Evolutionary conservation across 1,284 basidiomycete species (phyloP).

Genomic region (Ganoderma multipileum): DNA sequence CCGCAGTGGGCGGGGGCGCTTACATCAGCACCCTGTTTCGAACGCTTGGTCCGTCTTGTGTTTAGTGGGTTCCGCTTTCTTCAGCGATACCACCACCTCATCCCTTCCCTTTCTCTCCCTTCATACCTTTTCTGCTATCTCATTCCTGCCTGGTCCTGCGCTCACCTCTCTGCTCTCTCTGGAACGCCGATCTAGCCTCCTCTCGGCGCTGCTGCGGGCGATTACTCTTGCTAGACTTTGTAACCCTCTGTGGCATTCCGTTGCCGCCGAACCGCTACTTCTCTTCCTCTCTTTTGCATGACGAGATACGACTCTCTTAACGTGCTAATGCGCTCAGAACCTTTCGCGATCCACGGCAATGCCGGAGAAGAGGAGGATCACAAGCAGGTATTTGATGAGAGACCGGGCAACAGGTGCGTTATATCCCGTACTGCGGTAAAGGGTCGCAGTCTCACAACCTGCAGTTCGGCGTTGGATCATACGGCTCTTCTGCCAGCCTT

Average conservation of each 20-base stretch:
- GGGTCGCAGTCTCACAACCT: not conserved
- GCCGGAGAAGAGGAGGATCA: slow-evolving; percentile 2
- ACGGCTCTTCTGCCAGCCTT: slow-evolving; percentile 31
- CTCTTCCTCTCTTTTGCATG: not conserved
- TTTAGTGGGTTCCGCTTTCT: slow-evolving; percentile 3
- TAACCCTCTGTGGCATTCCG: not conserved
- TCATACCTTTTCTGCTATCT: not conserved
- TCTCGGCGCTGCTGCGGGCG: not conserved
- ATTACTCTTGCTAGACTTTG: not conserved
- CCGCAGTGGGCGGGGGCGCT: slow-evolving; percentile 10
- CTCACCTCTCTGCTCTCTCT: not conserved
- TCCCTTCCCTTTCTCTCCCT: slow-evolving; percentile 1
- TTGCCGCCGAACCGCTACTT: not conserved
- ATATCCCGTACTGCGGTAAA: not conserved
- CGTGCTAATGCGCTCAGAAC: slow-evolving; percentile 18
- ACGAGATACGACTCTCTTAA: slow-evolving; percentile 2
- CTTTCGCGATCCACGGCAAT: slow-evolving; percentile 8
- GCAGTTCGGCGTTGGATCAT: slow-evolving; percentile 13
- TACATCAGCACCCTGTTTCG: slow-evolving; percentile 31
- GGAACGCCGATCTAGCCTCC: not conserved
- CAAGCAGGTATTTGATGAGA: slow-evolving; percentile 3
- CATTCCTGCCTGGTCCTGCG: not conserved
- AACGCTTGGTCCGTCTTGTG: slow-evolving; percentile 27
- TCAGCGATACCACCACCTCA: slow-evolving; percentile 31
- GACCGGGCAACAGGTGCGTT: slow-evolving; percentile 19